Evolutionary conservation across 75 land plant genomes (phyloP).

Genomic region (Larix kaempferi): DNA sequence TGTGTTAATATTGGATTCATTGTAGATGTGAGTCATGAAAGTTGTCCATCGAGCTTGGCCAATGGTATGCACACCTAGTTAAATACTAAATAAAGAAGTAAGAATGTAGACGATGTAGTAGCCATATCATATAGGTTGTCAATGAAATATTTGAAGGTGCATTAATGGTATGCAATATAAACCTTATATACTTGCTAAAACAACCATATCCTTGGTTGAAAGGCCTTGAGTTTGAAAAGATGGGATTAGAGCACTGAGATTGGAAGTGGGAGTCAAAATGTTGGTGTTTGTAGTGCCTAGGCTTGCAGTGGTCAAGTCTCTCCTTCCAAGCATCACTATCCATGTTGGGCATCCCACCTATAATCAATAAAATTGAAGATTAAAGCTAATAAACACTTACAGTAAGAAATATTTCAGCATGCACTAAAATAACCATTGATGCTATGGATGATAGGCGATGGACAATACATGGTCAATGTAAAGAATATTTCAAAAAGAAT

Average conservation of each 20-base stretch:
- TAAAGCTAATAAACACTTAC: too few relatives aligned
- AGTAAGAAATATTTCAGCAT: too few relatives aligned
- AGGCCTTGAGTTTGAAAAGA: slow-evolving; percentile 20
- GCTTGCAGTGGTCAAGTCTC: slow-evolving; percentile 27
- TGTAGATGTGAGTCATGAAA: background rate
- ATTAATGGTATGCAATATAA: too few relatives aligned
- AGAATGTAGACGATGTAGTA: background rate
- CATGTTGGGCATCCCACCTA: slow-evolving; percentile 11
- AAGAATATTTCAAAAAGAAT: too few relatives aligned
- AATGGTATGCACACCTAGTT: background rate
- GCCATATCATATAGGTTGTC: too few relatives aligned
- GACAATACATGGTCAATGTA: too few relatives aligned
- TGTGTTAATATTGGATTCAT: background rate
- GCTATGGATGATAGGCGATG: too few relatives aligned
- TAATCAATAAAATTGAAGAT: too few relatives aligned
- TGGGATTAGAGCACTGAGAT: slow-evolving; percentile 1
- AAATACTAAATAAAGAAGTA: background rate
- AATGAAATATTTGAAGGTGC: too few relatives aligned
- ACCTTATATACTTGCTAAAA: slow-evolving; percentile 14
- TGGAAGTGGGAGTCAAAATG: slow-evolving; percentile 20
- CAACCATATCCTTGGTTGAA: slow-evolving; percentile 25
- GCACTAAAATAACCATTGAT: too few relatives aligned
- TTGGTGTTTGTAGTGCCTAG: slow-evolving; percentile 3
- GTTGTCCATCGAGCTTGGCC: background rate
- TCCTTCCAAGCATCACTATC: slow-evolving; percentile 6